These are phyloP conservation scores for Tetrahymena malaccensis DNA, from an alignment of 73 alveolate genomes.

Conservation along the genomic window DNA sequence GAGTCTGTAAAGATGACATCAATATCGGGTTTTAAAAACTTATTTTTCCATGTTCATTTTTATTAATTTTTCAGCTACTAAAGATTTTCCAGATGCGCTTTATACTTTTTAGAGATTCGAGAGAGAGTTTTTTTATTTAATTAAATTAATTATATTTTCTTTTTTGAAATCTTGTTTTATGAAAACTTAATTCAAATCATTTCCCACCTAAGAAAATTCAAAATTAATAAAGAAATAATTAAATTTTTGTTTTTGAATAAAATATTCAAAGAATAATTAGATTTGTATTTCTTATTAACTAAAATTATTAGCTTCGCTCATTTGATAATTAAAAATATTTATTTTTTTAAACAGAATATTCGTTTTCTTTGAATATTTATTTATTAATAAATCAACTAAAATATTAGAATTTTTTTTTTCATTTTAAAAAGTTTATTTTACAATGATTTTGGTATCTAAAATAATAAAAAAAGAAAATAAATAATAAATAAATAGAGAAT, in stretches of 20 bases:
- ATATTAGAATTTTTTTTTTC: too few species aligned
- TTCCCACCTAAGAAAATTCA: neutral
- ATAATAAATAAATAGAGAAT: too few species aligned
- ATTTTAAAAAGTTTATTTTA: too few species aligned
- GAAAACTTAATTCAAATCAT: neutral
- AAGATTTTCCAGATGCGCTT: neutral
- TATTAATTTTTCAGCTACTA: neutral
- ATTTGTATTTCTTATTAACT: too few species aligned
- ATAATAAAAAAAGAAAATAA: too few species aligned
- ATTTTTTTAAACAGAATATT: too few species aligned
- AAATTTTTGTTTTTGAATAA: too few species aligned
- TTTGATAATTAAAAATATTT: too few species aligned
- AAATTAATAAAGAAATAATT: neutral
- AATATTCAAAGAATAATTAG: neutral
- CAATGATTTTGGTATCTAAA: too few species aligned
- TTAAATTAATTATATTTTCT: neutral
- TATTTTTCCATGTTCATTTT: neutral
- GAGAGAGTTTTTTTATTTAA: neutral
- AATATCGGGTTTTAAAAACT: neutral
- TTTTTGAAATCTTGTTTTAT: neutral
- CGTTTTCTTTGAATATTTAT: too few species aligned
- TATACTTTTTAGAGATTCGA: neutral
- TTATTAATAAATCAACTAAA: too few species aligned
- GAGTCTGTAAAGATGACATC: neutral
- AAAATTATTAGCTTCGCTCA: too few species aligned